Base-by-base conservation (phyloP, 495 filamentous ascomycete species). In the Tetracladium marchalianum region DNA sequence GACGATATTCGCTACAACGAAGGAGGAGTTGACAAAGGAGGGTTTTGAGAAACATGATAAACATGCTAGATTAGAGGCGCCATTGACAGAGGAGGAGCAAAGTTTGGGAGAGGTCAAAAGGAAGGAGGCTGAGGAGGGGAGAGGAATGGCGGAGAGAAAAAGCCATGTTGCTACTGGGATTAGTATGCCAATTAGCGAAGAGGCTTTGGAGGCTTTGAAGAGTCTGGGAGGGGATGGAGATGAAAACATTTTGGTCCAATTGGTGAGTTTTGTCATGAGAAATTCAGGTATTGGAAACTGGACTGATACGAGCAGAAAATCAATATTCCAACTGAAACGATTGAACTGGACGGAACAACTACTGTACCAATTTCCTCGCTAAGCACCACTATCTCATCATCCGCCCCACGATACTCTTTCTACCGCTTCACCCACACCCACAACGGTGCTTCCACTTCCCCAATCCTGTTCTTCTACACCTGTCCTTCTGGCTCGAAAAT, bases 401-500 rank as follows among this genome's bases (percentile, higher is more conserved):
- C 78, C 33, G 84, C 90, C 50, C 90, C 92, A 9, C 75, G 88
- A 34, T 97, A 94, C 64, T 86, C 85, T 5, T 95, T 95, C 67
- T 98, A 87, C 71, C 77, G 81, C 40, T 86, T 84, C 58, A 52
- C 51, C 15, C 68, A 82, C 46, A 59, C 61, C 5, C 65, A 71
- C 48, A 66, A 70, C n/a, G 75, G 72, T 8, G 62, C 63, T 33
- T 67, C 75, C 44, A 74, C 74, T 41, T 74, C 78, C 5, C 73
- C 80, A 5, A 73, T 97, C 31, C 71, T 96, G 24, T 98, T 97
- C 69, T 81, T 97, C 57, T 97, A 95, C 65, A 95, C 89, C 6
- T 96, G 90, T 57, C 92, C 92, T 4, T 71, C 75, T 2, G 77
- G 66, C 4, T 78, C 80, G 0, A 85, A 84, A 53, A 85, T 97